A percentile compares a stretch with the other conserved stretches of the same genome.
phyloP scores from a whole-genome alignment of 2,329 filamentous ascomycete species.

The Sporothrix pseudoabietina region DNA sequence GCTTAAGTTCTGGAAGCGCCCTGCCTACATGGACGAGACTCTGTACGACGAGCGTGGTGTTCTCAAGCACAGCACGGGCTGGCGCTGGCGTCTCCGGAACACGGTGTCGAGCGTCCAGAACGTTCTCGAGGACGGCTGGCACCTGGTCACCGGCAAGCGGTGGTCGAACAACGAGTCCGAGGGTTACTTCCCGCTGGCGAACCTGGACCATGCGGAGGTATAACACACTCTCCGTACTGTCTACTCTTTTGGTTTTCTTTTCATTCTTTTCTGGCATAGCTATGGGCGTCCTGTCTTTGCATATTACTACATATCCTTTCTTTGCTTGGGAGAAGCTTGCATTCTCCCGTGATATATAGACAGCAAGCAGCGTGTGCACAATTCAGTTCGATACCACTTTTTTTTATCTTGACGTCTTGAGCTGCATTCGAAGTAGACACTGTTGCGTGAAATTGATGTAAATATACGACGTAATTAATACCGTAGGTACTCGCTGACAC shows the following conservation, averaged over 20 bases:
- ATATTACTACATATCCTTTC: background rate
- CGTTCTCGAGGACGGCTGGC: conserved; percentile 38
- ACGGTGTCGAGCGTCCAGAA: conserved; percentile 50
- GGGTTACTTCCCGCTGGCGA: conserved; percentile 62
- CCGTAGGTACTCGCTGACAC: no score
- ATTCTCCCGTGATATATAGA: background rate
- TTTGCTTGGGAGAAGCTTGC: background rate
- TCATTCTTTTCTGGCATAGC: conserved; percentile 18
- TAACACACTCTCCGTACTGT: background rate
- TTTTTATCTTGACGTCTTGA: background rate
- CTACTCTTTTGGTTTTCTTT: background rate
- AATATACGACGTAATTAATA: no score
- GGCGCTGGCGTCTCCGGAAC: conserved; percentile 45
- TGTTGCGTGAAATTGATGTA: background rate
- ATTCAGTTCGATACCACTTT: background rate
- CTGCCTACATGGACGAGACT: conserved; percentile 80
- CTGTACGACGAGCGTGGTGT: conserved; percentile 61
- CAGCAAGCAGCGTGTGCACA: conserved; percentile 5
- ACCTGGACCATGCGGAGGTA: conserved; percentile 47
- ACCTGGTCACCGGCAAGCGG: conserved; percentile 42
- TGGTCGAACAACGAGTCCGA: conserved; percentile 47
- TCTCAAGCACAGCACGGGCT: conserved; percentile 42
- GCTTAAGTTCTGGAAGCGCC: conserved; percentile 83
- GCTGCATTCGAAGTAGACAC: background rate
- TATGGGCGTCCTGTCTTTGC: conserved; percentile 4